Percentiles rank a stretch among this genome's conserved stretches.
Conservation (phyloP, 1,139 yeast species). For the Geotrichum klebahnii region DNA sequence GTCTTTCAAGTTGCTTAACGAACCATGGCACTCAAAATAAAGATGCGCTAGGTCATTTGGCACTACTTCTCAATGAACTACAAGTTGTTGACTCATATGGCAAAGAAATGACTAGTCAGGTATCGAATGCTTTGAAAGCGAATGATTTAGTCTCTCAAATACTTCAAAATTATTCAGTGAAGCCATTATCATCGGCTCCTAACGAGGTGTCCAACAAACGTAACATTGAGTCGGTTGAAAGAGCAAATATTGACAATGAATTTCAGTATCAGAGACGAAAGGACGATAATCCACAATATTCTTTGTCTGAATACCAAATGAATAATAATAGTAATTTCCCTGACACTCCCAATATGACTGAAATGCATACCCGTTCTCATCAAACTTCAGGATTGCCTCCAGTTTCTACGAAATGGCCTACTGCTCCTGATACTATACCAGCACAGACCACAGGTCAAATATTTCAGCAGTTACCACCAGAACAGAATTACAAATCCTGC, state of each 20-base stretch:
- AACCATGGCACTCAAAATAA: background rate
- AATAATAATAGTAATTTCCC: no score
- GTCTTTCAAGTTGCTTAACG: background rate
- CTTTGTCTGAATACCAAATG: no score
- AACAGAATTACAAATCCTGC: slow-evolving; percentile 1
- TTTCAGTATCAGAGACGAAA: no score
- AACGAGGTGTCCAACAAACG: slow-evolving; percentile 12
- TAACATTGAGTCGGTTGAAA: slow-evolving; percentile 12
- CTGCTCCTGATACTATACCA: background rate
- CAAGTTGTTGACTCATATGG: slow-evolving; percentile 15
- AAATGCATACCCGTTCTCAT: no score
- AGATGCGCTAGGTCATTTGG: slow-evolving; percentile 11
- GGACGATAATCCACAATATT: no score
- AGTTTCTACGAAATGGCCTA: background rate
- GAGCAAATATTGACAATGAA: slow-evolving; percentile 12
- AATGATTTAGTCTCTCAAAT: slow-evolving; percentile 1
- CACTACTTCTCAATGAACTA: slow-evolving; percentile 11
- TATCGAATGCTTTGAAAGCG: slow-evolving; percentile 8
- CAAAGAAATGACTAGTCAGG: slow-evolving; percentile 10
- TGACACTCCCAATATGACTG: no score
- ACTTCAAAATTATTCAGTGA: background rate
- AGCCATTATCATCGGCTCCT: background rate
- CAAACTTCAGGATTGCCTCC: no score
- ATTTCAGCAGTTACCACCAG: background rate
- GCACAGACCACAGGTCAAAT: background rate